Evolutionary conservation across 2,329 filamentous ascomycete genomes (phyloP).

Genomic region (Penicillium frequentans): DNA sequence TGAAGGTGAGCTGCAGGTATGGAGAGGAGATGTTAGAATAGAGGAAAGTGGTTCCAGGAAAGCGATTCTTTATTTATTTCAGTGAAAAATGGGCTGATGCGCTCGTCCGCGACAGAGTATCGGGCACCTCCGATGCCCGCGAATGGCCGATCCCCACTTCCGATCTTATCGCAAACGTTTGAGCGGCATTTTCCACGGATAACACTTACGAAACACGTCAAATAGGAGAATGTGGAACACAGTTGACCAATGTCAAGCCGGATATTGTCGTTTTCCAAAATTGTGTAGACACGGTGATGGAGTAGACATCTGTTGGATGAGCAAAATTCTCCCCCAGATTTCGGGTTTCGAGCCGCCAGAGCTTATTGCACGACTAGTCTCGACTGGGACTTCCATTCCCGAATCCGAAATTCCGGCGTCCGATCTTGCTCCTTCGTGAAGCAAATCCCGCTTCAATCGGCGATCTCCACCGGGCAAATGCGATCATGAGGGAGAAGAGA

Average conservation of each 20-base stretch:
- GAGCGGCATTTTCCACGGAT: background rate
- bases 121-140: constrained; percentile 42
- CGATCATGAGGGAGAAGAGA: background rate
- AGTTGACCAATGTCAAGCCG: background rate
- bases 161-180: constrained; percentile 30
- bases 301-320: background rate
- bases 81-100: constrained; percentile 18
- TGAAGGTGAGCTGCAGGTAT: background rate
- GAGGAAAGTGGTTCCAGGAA: background rate
- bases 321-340: constrained; percentile 2
- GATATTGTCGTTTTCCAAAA: background rate
- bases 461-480: constrained; percentile 17
- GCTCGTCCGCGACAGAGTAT: constrained; percentile 15
- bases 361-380: constrained; percentile 1
- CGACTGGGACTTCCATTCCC: constrained; percentile 1
- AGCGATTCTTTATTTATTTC: constrained; percentile 12
- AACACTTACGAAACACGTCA: background rate
- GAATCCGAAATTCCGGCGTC: constrained; percentile 19
- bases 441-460: constrained; percentile 10
- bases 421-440: constrained; percentile 3
- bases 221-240: background rate
- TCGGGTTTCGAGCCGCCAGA: background rate
- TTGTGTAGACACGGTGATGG: background rate
- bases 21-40: background rate
- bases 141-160: constrained; percentile 27